Conservation (phyloP, 192 early-diverging fungal genomes). For the Backusella westeae region DNA sequence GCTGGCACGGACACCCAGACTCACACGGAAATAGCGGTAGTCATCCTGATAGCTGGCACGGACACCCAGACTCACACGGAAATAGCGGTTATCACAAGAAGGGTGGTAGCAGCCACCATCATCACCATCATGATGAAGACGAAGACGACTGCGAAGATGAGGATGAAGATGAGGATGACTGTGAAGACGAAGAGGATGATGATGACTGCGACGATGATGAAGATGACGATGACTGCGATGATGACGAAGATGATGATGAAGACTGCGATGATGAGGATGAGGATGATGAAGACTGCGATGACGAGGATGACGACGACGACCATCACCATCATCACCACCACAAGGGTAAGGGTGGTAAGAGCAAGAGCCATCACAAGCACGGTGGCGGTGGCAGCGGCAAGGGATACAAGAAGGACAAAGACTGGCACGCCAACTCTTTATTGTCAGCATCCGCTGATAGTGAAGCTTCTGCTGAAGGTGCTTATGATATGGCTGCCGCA, state of each 20-base stretch:
- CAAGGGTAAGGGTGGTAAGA: neutral
- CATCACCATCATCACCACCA: neutral
- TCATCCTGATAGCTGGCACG: neutral
- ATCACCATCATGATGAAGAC: neutral
- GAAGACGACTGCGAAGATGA: slow-evolving; percentile 31
- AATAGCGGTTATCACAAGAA: neutral
- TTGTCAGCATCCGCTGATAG: neutral
- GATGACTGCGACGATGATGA: slow-evolving; percentile 16
- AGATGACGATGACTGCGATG: slow-evolving; percentile 45
- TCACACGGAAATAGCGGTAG: slow-evolving; percentile 37
- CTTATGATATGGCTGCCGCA: neutral
- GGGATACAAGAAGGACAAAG: neutral
- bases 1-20: slow-evolving; percentile 35
- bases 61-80: slow-evolving; percentile 44
- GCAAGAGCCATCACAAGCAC: neutral
- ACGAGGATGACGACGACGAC: neutral
- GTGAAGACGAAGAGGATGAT: neutral
- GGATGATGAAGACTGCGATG: neutral
- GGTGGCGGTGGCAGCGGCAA: slow-evolving; percentile 32
- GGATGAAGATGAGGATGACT: slow-evolving; percentile 41
- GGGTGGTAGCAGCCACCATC: neutral
- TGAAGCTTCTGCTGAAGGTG: neutral
- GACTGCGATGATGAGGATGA: neutral
- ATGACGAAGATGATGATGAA: neutral
- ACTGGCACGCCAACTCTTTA: neutral